Conservation (phyloP, 2,329 filamentous ascomycete genomes). For the Cordyceps cicadae region DNA sequence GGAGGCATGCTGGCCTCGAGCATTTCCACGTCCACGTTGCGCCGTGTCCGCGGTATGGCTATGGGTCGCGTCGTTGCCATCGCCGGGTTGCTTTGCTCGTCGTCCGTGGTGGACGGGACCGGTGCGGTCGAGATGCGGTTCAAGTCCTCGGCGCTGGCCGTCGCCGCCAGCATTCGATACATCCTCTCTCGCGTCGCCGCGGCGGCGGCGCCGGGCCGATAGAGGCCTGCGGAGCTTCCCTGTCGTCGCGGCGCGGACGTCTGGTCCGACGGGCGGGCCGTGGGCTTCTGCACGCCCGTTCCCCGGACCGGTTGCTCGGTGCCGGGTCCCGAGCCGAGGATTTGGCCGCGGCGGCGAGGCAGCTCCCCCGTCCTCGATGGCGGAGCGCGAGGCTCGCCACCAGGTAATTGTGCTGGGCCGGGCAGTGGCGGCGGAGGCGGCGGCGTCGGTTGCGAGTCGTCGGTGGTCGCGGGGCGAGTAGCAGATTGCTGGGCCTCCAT, state of each 20-base stretch:
- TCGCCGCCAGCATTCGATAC: neutral
- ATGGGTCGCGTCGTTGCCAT: neutral
- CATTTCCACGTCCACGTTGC: slow-evolving; percentile 3
- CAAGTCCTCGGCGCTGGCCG: neutral
- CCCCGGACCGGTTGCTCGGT: neutral
- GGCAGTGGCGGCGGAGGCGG: too few relatives aligned
- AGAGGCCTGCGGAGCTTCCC: neutral
- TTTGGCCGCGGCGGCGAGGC: neutral
- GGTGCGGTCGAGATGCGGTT: neutral
- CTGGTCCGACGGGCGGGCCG: neutral
- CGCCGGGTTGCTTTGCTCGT: neutral
- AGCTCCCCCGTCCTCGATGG: neutral
- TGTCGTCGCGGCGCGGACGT: neutral
- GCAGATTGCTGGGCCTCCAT: neutral
- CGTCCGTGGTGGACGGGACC: neutral
- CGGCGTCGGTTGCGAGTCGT: neutral
- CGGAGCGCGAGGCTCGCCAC: neutral
- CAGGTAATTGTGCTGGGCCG: neutral
- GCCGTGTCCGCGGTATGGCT: neutral
- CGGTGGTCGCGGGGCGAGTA: neutral
- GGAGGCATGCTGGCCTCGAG: slow-evolving; percentile 3
- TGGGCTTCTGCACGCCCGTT: neutral
- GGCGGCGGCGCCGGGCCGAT: neutral
- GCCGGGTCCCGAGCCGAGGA: neutral
- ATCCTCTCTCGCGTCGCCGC: neutral